Evolutionary conservation across 257 asterid species (phyloP), one percentile per base, ranked within the genome.

Genomic region (Solanum medicagineum): DNA sequence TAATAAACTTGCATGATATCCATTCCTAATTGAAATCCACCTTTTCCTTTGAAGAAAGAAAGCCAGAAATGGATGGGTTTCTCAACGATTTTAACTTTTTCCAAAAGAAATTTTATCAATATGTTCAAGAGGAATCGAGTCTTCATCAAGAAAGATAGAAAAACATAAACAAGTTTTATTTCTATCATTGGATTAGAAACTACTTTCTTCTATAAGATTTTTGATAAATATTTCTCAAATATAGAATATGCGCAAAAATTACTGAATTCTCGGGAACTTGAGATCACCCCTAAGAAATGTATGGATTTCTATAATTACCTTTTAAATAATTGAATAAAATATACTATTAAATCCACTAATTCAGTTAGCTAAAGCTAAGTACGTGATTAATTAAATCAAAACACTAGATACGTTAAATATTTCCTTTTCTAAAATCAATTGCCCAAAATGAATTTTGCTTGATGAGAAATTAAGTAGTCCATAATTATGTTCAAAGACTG

Each of bases 231-330:
- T n/a, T 59, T 59, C 2, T 59, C 29, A 59, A 20, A 59, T 20
- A 59, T 10, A 59, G 20, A 59, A 59, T 59, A 5, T 59, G 6
- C 0, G 4, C 0, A 1, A 59, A 10, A 0, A 1, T 59, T 59
- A n/a, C 3, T 10, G 29, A 59, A 59, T 59, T 5, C 1, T 1
- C 0, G 4, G 10, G 3, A n/a, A 20, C 0, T 14, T n/a, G n/a
- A 44, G 47, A 44, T 44, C 8, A 44, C 1, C 47, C 47, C 7
- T 8, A 2, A 20, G 6, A 66, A 4, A 14, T 20, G 10, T 29
- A 0, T 29, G 20, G 20, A 0, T 29, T 6, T 65, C 19, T 26
- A 26, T 14, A 65, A 40, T 66, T 66, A 15, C 20, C 47, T 66
- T 66, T 66, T 29, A 66, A 66, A 7, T 66, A 9, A 0, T 66